Conservation (phyloP, 225 moss, liverwort and hornwort genomes). For the Rhytidiadelphus loreus region DNA sequence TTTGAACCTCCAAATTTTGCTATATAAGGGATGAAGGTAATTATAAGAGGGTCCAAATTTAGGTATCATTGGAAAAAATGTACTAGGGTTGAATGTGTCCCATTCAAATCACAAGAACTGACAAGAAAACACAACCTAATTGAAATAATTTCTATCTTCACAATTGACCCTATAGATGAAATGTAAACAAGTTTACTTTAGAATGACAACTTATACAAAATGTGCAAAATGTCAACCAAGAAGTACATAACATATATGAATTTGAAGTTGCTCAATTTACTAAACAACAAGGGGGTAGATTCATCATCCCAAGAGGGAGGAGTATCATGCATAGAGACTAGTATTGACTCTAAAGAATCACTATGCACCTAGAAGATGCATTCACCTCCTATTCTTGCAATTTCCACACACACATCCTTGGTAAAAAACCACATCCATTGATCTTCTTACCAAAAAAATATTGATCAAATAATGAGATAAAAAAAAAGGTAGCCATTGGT, state of each 20-base stretch:
- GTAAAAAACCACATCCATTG: too few relatives aligned
- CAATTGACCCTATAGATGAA: not conserved
- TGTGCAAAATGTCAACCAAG: not conserved
- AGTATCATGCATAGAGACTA: too few relatives aligned
- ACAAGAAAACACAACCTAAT: not conserved
- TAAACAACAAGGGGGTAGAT: not conserved
- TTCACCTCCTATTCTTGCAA: too few relatives aligned
- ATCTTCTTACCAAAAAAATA: too few relatives aligned
- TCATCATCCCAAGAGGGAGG: not conserved
- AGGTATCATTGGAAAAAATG: fast-evolving
- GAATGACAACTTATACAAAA: not conserved
- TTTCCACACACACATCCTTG: too few relatives aligned
- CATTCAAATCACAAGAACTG: not conserved
- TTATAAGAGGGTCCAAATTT: fast-evolving
- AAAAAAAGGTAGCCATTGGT: too few relatives aligned
- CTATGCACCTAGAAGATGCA: too few relatives aligned
- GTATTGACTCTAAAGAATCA: fast-evolving
- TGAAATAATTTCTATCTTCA: not conserved
- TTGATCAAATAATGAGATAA: too few relatives aligned
- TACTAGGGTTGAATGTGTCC: not conserved
- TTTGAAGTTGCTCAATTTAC: not conserved
- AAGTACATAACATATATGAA: not conserved
- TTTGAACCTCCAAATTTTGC: fast-evolving
- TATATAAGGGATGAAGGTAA: not conserved
- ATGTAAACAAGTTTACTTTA: not conserved